phyloP scores from a whole-genome alignment of 164 flowering plant species.

The Umbilicus rupestris region DNA sequence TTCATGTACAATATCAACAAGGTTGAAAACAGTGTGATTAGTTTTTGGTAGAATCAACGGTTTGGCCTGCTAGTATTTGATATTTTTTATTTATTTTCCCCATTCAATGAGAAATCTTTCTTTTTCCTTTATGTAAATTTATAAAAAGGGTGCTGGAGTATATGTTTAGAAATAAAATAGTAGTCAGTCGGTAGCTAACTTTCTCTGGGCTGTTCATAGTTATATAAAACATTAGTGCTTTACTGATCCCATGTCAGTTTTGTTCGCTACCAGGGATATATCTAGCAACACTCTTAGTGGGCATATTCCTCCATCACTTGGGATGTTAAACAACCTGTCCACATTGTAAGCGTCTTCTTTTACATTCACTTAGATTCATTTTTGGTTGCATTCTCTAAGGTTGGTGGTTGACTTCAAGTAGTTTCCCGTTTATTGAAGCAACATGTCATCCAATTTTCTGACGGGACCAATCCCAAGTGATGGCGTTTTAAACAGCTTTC shows the following conservation, averaged over 20 bases:
- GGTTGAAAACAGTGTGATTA: not conserved
- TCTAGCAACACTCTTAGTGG: constrained; percentile 91
- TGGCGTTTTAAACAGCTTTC: constrained; percentile 54
- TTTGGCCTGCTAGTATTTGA: not conserved
- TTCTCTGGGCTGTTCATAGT: not conserved
- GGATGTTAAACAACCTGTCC: constrained; percentile 52
- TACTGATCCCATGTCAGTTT: constrained; percentile 2
- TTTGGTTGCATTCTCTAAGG: constrained; percentile 6
- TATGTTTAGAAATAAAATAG: not conserved
- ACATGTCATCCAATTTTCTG: constrained; percentile 78
- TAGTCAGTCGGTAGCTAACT: not conserved
- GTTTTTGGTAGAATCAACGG: not conserved
- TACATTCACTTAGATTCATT: not conserved
- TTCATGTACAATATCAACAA: not conserved
- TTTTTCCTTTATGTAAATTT: not conserved
- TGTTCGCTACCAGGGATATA: constrained; percentile 49
- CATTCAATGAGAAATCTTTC: not conserved
- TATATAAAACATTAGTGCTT: not conserved
- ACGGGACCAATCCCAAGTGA: constrained; percentile 72
- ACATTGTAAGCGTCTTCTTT: constrained; percentile 45
- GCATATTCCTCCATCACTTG: constrained; percentile 67
- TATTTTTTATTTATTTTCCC: not conserved
- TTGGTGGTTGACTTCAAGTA: constrained; percentile 9
- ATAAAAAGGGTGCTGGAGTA: not conserved
- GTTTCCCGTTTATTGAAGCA: constrained; percentile 39